These are phyloP conservation scores for Cladosporium halotolerans DNA, from an alignment of 2,329 filamentous ascomycete species.

Conservation along the genomic window DNA sequence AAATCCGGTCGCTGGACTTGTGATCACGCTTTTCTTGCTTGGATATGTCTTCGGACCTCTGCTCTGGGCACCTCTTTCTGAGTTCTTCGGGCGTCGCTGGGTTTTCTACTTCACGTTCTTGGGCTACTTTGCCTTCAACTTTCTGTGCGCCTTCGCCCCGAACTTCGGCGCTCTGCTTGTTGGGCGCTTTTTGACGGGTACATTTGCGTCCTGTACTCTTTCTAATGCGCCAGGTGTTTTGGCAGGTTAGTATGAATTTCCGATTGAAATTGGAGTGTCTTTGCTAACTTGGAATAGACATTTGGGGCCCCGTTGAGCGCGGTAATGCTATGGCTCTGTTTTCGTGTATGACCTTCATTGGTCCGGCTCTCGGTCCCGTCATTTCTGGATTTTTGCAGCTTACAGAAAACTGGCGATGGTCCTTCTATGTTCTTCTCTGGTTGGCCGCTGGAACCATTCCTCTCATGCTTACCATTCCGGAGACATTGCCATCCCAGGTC, in stretches of 20 bases:
- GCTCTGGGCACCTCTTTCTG: constrained; percentile 59
- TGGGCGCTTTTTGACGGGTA: constrained; percentile 51
- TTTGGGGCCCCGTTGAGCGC: constrained; percentile 49
- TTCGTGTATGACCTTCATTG: constrained; percentile 48
- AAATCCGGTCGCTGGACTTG: constrained; percentile 32
- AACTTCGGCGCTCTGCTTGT: constrained; percentile 49
- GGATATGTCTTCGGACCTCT: constrained; percentile 56
- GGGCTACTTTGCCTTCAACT: constrained; percentile 42
- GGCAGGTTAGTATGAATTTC: constrained; percentile 35
- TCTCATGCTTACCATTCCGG: constrained; percentile 52
- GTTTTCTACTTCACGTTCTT: constrained; percentile 43
- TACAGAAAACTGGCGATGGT: constrained; percentile 44
- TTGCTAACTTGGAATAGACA: constrained; percentile 26
- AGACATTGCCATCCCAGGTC: constrained; percentile 49
- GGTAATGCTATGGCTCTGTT: constrained; percentile 52
- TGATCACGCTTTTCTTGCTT: constrained; percentile 30
- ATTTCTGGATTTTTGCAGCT: constrained; percentile 53
- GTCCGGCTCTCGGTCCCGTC: constrained; percentile 49
- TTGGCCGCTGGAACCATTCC: constrained; percentile 29
- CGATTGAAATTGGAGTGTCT: constrained; percentile 32
- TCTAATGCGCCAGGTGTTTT: constrained; percentile 44
- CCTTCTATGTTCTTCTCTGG: constrained; percentile 40
- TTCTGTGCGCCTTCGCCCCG: constrained; percentile 50
- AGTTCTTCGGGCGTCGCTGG: constrained; percentile 55
- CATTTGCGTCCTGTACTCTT: constrained; percentile 45